Base-by-base conservation (phyloP, 73 alveolate genomes). In the Paramecium sexaurelia region DNA sequence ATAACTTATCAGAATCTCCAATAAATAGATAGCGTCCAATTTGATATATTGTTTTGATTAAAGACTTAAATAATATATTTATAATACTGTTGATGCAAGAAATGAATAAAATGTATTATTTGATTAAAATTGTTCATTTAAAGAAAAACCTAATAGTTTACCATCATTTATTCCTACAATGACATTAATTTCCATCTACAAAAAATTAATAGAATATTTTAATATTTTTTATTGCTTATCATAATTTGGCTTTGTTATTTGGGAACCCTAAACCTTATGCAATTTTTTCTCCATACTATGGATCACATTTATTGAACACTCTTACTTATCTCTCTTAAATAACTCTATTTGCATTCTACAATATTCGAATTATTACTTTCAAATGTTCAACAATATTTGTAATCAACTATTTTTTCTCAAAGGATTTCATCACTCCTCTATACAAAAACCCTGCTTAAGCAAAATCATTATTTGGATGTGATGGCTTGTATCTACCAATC, bases 211-310 rank as follows among this genome's bases (percentile, higher is more conserved):
- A n/a, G n/a, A n/a, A 51, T 51, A 51, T 51, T 19, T 17, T 51
- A 51, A 17, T 17, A 4, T 51, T 51, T 26, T 17, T 51, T 17
- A 51, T 51, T 9, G 1, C n/a, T 17, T 26, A 51, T 94, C 95
- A 94, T n/a, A 94, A 93, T 91, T 91, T 94, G 9, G 97, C 93
- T 67, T 71, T 69, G 83, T 93, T 91, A 39, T 75, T 87, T 32
- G 95, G 95, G 92, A 92, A 61, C 26, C 95, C 97, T 51, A 92
- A 89, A 41, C 91, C 96, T 87, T 92, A 85, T 13, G 98, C 98
- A 40, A 95, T 88, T 88, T 95, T 95, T 19, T 89, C 95, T 36
- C 96, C 98, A 68, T 94, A 95, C 45, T 95, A 96, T 19, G 97
- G 94, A 67, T 95, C 98, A 35, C 95, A 88, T 86, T 92, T 87